These are phyloP conservation scores for Trichopus zeylanicus DNA, from an alignment of 116 monocot species.

Conservation along the genomic window DNA sequence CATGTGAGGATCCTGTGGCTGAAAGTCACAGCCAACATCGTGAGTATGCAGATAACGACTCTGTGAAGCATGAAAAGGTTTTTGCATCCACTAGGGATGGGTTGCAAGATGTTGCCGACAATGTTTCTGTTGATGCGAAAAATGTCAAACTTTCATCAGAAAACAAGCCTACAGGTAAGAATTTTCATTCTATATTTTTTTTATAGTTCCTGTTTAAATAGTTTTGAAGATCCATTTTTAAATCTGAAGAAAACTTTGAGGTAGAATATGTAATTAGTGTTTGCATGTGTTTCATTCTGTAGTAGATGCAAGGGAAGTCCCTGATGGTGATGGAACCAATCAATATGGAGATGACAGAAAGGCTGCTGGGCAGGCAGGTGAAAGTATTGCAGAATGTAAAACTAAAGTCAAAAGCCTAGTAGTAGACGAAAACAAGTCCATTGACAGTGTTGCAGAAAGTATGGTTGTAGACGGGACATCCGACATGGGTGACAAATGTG, in stretches of 20 bases:
- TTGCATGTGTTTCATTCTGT: neutral
- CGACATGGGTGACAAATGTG: neutral
- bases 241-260: slow-evolving; percentile 1
- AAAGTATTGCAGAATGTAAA: slow-evolving; percentile 1
- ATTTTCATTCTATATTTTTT: slow-evolving; percentile 2
- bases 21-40: slow-evolving; percentile 1
- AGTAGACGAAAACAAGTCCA: slow-evolving; percentile 4
- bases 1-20: slow-evolving; percentile 4
- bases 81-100: slow-evolving; percentile 8
- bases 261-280: neutral
- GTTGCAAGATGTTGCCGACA: neutral
- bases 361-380: neutral
- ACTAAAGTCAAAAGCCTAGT: slow-evolving; percentile 2
- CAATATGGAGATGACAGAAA: slow-evolving; percentile 1
- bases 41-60: slow-evolving; percentile 19
- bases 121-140: slow-evolving; percentile 8
- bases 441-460: neutral
- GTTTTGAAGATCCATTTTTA: slow-evolving; percentile 1
- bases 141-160: slow-evolving; percentile 2
- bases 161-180: neutral
- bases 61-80: slow-evolving; percentile 13
- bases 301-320: neutral
- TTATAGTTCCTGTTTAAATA: slow-evolving; percentile 3
- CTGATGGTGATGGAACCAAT: slow-evolving; percentile 6
- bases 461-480: slow-evolving; percentile 6